Evolutionary conservation across 176 grass and related monocot genomes (phyloP), one percentile per base, ranked within the genome.

Genomic region (Carex kokanica): DNA sequence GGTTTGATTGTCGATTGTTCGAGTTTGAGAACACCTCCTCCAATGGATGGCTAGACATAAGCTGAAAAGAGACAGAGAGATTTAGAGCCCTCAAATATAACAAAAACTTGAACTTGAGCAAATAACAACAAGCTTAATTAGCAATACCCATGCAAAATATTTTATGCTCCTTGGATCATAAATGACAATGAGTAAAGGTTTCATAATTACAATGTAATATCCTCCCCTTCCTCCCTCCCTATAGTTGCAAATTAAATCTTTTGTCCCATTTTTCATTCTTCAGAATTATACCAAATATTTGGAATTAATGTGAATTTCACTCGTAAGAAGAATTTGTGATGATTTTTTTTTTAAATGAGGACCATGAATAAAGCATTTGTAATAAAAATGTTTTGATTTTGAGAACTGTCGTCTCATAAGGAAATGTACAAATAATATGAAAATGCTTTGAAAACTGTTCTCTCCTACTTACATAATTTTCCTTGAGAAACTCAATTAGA

Each of bases 1-100:
- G 59, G 13, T 7, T 61, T 3, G 38, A 11, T 67, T 64, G 80
- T 29, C 45, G 80, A 45, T 38, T 43, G 20, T 65, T 82, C 3
- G 31, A 27, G 15, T n/a, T 49, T 49, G 40, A 23, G 60, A 82
- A 64, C n/a, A 82, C 80, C 60, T 82, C 80, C 3, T 82, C 80
- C 80, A 82, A 82, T 17, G 80, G 38, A 31, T 82, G 80, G 24
- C 59, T 66, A 52, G 60, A 6, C 60, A 82, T 82, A 21, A 82
- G 45, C 80, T 82, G 62, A 52, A 77, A 3, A 54, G 49, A 77
- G 47, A 53, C 9, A 29, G 13, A 54, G 1, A 74, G 20, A 75
- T 52, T 52, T 52, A 27, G 68, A 29, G 6, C 40, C 18, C 6
- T 8, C 13, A 68, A 68, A 15, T 71, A 43, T 71, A 21, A 71